phyloP scores from a whole-genome alignment of 495 filamentous ascomycete species.

The Penicillium desertorum region DNA sequence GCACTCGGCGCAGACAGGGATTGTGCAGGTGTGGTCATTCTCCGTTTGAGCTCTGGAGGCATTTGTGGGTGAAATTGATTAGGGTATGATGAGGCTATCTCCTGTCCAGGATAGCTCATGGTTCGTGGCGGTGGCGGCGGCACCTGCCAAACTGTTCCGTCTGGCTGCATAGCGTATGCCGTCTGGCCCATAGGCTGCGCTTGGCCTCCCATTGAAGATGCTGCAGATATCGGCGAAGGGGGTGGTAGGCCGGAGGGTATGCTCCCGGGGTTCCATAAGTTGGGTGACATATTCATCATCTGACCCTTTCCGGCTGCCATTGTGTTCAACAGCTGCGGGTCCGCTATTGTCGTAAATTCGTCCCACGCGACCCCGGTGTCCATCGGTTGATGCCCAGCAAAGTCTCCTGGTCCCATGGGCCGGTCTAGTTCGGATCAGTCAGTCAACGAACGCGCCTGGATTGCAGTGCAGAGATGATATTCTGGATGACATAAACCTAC shows the following conservation, averaged over 20 bases:
- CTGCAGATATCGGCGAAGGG: slow-evolving; percentile 32
- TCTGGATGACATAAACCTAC: slow-evolving; percentile 25
- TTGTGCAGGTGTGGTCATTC: slow-evolving; percentile 47
- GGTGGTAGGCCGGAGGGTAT: slow-evolving; percentile 31
- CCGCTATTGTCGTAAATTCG: slow-evolving; percentile 45
- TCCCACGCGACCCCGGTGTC: slow-evolving; percentile 42
- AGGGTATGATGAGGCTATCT: slow-evolving; percentile 34
- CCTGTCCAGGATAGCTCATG: slow-evolving; percentile 44
- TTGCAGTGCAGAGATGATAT: not conserved
- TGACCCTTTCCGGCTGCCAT: slow-evolving; percentile 37
- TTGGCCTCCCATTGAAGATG: slow-evolving; percentile 38
- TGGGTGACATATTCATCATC: slow-evolving; percentile 41
- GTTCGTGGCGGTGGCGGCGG: slow-evolving; percentile 35
- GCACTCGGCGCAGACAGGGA: slow-evolving; percentile 21
- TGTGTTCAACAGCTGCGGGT: slow-evolving; percentile 39
- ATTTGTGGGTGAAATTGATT: slow-evolving; percentile 36
- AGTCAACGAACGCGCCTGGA: not conserved
- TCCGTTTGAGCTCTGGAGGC: slow-evolving; percentile 40
- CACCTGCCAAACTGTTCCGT: slow-evolving; percentile 44
- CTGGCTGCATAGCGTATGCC: slow-evolving; percentile 40
- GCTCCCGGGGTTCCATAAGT: slow-evolving; percentile 32
- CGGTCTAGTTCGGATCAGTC: slow-evolving; percentile 23
- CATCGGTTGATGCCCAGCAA: slow-evolving; percentile 33
- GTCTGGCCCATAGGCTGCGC: slow-evolving; percentile 33
- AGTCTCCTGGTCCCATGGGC: slow-evolving; percentile 31